Evolutionary conservation across 345 rosid genomes (phyloP).

Genomic region (Streptanthus diversifolius): DNA sequence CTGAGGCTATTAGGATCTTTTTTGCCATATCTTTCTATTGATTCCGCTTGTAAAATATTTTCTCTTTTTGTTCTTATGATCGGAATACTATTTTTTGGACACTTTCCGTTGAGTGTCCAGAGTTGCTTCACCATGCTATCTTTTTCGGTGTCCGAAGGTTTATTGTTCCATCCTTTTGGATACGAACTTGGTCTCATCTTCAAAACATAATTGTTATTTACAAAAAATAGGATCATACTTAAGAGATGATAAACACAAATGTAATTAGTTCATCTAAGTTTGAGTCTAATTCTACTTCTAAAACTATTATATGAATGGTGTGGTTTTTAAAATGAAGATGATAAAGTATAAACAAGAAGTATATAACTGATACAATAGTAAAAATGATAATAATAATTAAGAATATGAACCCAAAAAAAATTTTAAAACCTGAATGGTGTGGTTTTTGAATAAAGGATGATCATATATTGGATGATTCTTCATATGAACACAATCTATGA

Average conservation of each 20-base stretch:
- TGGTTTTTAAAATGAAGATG: too few species aligned
- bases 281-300: too few species aligned
- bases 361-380: too few species aligned
- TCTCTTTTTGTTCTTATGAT: not conserved
- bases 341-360: too few species aligned
- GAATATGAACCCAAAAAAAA: too few species aligned
- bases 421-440: not conserved
- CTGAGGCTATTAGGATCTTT: too few species aligned
- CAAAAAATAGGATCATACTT: too few species aligned
- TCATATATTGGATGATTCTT: not conserved
- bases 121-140: not conserved
- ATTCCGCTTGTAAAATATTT: not conserved
- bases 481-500: not conserved
- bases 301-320: too few species aligned
- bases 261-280: too few species aligned
- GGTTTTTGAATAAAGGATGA: not conserved
- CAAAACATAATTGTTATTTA: not conserved
- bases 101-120: not conserved
- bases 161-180: not conserved
- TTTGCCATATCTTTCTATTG: not conserved
- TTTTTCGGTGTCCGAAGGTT: not conserved
- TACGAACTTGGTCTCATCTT: not conserved
- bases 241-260: too few species aligned
- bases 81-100: not conserved
- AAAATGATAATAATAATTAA: too few species aligned